These are phyloP conservation scores for Trichosanthes truncata DNA, from an alignment of 306 rosid genomes.

Conservation along the genomic window DNA sequence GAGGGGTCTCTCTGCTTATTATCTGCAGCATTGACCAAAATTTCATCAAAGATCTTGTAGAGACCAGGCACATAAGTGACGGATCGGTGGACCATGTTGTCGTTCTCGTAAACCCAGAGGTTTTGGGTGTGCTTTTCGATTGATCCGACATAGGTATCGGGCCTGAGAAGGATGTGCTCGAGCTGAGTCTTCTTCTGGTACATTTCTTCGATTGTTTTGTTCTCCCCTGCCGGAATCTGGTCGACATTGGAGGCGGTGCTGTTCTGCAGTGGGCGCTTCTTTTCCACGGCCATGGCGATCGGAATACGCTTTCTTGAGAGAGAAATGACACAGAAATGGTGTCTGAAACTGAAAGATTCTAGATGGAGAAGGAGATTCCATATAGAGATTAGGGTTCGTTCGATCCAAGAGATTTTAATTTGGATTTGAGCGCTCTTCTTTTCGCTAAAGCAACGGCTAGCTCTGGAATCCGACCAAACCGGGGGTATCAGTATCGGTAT, in stretches of 20 bases:
- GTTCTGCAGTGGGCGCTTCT: constrained; percentile 55
- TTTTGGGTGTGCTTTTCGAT: constrained; percentile 72
- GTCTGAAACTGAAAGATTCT: too few species aligned
- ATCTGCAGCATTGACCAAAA: too few species aligned
- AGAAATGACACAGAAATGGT: too few species aligned
- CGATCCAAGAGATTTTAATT: too few species aligned
- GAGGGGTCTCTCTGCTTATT: constrained; percentile 80
- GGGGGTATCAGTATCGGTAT: too few species aligned
- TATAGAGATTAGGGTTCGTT: too few species aligned
- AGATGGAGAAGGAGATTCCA: too few species aligned
- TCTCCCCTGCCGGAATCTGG: constrained; percentile 7
- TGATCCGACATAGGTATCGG: constrained; percentile 86
- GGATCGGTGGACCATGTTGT: constrained; percentile 53
- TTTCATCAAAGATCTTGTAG: constrained; percentile 89
- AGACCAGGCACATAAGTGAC: constrained; percentile 76
- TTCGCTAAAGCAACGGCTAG: too few species aligned
- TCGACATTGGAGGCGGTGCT: constrained; percentile 46
- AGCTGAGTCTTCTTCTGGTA: constrained; percentile 86
- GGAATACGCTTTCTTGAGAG: neutral
- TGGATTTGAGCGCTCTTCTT: too few species aligned
- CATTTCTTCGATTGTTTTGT: constrained; percentile 64
- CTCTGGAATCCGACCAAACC: too few species aligned
- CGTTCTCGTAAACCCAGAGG: constrained; percentile 68
- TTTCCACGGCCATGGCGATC: constrained; percentile 46
- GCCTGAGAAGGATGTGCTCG: constrained; percentile 85